Percentiles rank a stretch among this genome's conserved stretches.
These are phyloP conservation scores for Cladophialophora exuberans DNA, from an alignment of 2,329 filamentous ascomycete genomes.

Conservation along the genomic window DNA sequence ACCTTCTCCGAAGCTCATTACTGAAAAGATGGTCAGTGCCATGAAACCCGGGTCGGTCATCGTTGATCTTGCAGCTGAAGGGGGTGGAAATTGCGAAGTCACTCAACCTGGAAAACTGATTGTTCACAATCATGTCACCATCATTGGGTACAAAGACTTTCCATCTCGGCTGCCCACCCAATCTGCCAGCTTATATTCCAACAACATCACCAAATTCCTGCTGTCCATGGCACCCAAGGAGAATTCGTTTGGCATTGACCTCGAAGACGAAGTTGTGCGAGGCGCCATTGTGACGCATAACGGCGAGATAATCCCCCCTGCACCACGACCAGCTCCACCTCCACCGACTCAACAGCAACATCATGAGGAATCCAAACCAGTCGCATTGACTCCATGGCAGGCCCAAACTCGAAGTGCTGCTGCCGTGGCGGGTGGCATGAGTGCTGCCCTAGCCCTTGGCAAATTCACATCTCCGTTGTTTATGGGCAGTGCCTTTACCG, in stretches of 20 bases:
- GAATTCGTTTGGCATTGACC: constrained; percentile 77
- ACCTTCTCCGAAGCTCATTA: constrained; percentile 82
- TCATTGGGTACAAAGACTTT: constrained; percentile 90
- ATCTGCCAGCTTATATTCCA: constrained; percentile 86
- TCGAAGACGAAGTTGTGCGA: constrained; percentile 82
- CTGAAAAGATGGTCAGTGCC: constrained; percentile 74
- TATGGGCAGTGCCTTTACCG: constrained; percentile 86
- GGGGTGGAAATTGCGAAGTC: constrained; percentile 84
- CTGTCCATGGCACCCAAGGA: constrained; percentile 79
- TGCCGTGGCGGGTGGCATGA: constrained; percentile 76
- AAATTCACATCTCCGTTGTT: constrained; percentile 81
- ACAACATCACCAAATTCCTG: constrained; percentile 89
- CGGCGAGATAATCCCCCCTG: constrained; percentile 74
- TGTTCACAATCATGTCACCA: constrained; percentile 75
- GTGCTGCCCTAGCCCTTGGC: constrained; percentile 72
- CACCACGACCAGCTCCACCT: constrained; percentile 68
- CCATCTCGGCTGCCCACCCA: constrained; percentile 86
- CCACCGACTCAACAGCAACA: constrained; percentile 57
- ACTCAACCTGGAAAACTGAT: constrained; percentile 73
- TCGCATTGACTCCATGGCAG: constrained; percentile 80
- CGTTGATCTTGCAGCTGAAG: constrained; percentile 85
- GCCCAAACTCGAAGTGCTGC: constrained; percentile 76
- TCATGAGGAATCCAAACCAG: constrained; percentile 58
- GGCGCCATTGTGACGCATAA: constrained; percentile 81
- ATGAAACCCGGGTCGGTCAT: constrained; percentile 92